phyloP scores from a whole-genome alignment of 768 basidiomycete species.

The Phylloporus rhodoxanthus region DNA sequence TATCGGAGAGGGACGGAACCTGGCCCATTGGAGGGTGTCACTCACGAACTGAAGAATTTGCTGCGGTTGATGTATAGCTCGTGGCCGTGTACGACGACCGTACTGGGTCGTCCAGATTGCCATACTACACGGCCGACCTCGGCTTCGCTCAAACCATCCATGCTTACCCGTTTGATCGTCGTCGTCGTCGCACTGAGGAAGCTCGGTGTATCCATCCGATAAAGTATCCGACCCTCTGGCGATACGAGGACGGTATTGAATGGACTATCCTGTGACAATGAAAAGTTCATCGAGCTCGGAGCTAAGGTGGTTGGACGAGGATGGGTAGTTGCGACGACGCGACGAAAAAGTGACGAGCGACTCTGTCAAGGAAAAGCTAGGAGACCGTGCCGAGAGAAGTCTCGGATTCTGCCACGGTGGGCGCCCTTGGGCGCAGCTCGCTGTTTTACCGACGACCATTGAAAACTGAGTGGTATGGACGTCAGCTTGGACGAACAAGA shows the following conservation, averaged over 20 bases:
- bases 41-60: conserved; percentile 30
- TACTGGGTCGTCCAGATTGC: conserved; percentile 26
- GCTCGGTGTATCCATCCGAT: conserved; percentile 28
- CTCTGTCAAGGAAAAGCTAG: conserved; percentile 9
- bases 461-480: conserved; percentile 1
- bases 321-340: conserved; percentile 11
- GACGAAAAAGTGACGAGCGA: conserved; percentile 4
- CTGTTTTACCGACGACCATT: conserved; percentile 1
- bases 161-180: conserved; percentile 20
- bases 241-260: conserved; percentile 30
- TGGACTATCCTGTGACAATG: conserved; percentile 27
- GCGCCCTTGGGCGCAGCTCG: conserved; percentile 18
- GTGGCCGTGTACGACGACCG: conserved; percentile 25
- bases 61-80: conserved; percentile 21
- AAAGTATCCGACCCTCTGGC: conserved; percentile 24
- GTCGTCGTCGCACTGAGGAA: conserved; percentile 15
- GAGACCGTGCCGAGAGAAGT: conserved; percentile 28
- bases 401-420: conserved; percentile 31
- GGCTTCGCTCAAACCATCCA: conserved; percentile 19
- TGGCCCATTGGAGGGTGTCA: neutral
- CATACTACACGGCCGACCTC: conserved; percentile 28
- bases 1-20: neutral
- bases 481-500: neutral
- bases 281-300: conserved; percentile 26
- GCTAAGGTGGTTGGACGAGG: neutral